phyloP scores from a whole-genome alignment of 768 basidiomycete genomes.

The Dentipellis fragilis region DNA sequence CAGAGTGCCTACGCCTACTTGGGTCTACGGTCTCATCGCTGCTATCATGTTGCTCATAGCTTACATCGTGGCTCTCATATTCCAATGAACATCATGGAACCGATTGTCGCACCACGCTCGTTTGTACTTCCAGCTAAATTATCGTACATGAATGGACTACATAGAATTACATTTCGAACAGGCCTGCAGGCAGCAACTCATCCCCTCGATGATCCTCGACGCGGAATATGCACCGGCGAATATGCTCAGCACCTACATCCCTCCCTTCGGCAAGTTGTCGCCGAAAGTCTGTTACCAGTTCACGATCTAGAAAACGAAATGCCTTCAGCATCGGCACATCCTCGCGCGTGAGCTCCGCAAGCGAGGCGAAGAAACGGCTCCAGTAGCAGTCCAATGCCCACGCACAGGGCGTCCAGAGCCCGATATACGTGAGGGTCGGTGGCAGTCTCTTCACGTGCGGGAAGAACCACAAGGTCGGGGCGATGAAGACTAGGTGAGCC shows the following conservation, averaged over 20 bases:
- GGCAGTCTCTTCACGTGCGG: not conserved
- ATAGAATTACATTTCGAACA: not conserved
- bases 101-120: not conserved
- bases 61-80: not conserved
- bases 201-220: not conserved
- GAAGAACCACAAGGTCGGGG: not conserved
- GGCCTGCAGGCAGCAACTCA: not conserved
- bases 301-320: not conserved
- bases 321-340: not conserved
- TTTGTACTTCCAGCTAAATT: not conserved
- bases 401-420: not conserved
- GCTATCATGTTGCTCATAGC: not conserved
- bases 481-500: not conserved
- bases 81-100: not conserved
- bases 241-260: not conserved
- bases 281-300: not conserved
- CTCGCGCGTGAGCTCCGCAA: not conserved
- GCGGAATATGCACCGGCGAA: not conserved
- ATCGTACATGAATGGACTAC: not conserved
- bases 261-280: not conserved
- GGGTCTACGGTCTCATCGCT: not conserved
- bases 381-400: not conserved
- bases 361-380: not conserved
- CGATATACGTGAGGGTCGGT: not conserved
- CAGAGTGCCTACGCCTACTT: constrained; percentile 13